Evolutionary conservation across 805 yeast genomes (phyloP).

Genomic region (Lachancea waltii): DNA sequence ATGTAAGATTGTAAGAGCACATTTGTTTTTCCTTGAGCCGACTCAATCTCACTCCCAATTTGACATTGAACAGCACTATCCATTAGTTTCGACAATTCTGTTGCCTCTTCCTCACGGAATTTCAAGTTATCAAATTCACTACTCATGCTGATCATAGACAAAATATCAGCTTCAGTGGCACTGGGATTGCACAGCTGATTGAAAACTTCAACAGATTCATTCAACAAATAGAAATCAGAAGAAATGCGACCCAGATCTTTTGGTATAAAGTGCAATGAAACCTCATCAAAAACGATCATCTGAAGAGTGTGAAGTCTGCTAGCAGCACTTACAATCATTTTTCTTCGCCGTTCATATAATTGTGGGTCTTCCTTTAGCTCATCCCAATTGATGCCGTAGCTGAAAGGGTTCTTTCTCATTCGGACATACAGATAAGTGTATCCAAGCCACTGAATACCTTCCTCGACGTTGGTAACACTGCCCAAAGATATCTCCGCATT

Average conservation of each 20-base stretch:
- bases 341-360: conserved; percentile 63
- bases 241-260: conserved; percentile 93
- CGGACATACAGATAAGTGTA: conserved; percentile 91
- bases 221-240: conserved; percentile 82
- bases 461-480: conserved; percentile 88
- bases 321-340: conserved; percentile 75
- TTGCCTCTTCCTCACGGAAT: conserved; percentile 78
- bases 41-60: conserved; percentile 66
- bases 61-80: conserved; percentile 71
- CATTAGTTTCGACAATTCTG: conserved; percentile 57
- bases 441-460: conserved; percentile 96
- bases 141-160: conserved; percentile 85
- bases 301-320: conserved; percentile 76
- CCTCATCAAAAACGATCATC: conserved; percentile 89
- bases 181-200: conserved; percentile 75
- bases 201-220: conserved; percentile 82
- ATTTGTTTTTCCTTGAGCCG: conserved; percentile 82
- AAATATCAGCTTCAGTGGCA: conserved; percentile 87
- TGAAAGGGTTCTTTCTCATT: conserved; percentile 90
- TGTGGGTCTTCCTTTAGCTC: conserved; percentile 80
- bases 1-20: conserved; percentile 82
- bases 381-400: conserved; percentile 85
- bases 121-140: conserved; percentile 89
- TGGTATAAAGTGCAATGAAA: conserved; percentile 67
- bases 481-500: conserved; percentile 97